Base-by-base conservation (phyloP, 352 stramenopile species). In the Salisapilia sapeloensis region DNA sequence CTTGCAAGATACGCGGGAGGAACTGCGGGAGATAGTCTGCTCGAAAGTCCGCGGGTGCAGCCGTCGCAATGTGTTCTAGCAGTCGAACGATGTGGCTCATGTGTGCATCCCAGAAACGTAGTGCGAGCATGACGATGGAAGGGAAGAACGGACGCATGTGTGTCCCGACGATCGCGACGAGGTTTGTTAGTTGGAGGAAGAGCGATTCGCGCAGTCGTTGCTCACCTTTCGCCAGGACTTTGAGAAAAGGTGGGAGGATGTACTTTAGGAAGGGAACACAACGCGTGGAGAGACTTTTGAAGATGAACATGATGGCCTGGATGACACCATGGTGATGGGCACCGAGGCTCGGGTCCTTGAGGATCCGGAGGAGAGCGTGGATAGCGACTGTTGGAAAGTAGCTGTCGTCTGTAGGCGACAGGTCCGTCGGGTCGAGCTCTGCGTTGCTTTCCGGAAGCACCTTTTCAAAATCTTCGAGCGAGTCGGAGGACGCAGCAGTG, bases 261-360 rank as follows among this genome's bases (percentile, higher is more conserved):
- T 93, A 85, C 39, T 92, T 85, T 14, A 99, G 65, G 46, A 98
- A 99, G 4, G 78, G 83, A 24, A 98, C 89, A 42, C 89, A 98
- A 39, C 92, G 78, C 1, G 90, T 63, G 2, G 87, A 94, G 1
- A 99, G 57, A 28, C 77, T 91, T 46, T 97, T 94, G 67, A 99
- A 98, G 38, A 99, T 98, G 36, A 97, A 97, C 72, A 97, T 98
- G 18, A 99, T 89, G 13, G 94, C 92, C 40, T 99, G 94, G 38
- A 98, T 97, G 14, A 97, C 92, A 39, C 94, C 72, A 16, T 93
- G 76, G 49, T 99, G 95, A 41, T 99, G 90, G 17, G 86, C 82
- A 34, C 84, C 85, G 7, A 99, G 60, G 7, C 86, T 96, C 9
- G 83, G 69, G 44, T 99, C 93, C 21, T 92, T 85, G 22, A 99